Conservation (phyloP, 176 grass and related monocot species). For the Chrysopogon serrulatus region DNA sequence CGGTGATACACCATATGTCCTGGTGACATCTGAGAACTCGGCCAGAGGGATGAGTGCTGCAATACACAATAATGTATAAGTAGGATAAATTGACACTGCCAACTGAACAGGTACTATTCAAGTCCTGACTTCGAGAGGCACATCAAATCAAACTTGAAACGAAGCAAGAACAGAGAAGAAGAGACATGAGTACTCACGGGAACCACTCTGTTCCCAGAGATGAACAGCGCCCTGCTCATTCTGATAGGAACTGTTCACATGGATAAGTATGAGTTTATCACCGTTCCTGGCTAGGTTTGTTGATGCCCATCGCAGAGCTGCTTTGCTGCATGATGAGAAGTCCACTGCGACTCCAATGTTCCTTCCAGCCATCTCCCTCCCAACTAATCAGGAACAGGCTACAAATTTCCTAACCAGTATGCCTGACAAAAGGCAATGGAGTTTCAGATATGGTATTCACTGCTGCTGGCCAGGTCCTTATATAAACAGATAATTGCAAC, state of each 20-base stretch:
- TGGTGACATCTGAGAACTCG: conserved; percentile 59
- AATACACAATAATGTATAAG: not conserved
- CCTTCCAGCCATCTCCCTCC: conserved; percentile 39
- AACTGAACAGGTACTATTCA: not conserved
- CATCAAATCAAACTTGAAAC: not conserved
- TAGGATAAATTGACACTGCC: not conserved
- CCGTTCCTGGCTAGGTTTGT: conserved; percentile 46
- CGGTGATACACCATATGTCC: conserved; percentile 51
- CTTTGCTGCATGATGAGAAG: conserved; percentile 75
- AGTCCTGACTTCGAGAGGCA: not conserved
- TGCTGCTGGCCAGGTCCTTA: conserved; percentile 8
- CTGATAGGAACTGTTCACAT: conserved; percentile 52
- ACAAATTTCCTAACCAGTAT: not conserved
- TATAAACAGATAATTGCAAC: conserved; percentile 30
- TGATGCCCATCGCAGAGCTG: conserved; percentile 64
- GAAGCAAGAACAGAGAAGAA: not conserved
- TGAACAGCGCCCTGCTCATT: conserved; percentile 61
- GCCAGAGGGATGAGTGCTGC: conserved; percentile 66
- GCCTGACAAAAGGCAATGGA: not conserved
- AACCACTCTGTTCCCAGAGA: conserved; percentile 65
- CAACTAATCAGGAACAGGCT: conserved; percentile 10
- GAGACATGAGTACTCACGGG: conserved; percentile 25
- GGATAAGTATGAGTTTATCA: conserved; percentile 61
- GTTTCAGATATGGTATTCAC: conserved; percentile 3
- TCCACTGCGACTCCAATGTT: conserved; percentile 66